Percentiles rank a stretch among this genome's conserved stretches.
These are phyloP conservation scores for Adansonia grandidieri DNA, from an alignment of 441 rosid species.

Conservation along the genomic window DNA sequence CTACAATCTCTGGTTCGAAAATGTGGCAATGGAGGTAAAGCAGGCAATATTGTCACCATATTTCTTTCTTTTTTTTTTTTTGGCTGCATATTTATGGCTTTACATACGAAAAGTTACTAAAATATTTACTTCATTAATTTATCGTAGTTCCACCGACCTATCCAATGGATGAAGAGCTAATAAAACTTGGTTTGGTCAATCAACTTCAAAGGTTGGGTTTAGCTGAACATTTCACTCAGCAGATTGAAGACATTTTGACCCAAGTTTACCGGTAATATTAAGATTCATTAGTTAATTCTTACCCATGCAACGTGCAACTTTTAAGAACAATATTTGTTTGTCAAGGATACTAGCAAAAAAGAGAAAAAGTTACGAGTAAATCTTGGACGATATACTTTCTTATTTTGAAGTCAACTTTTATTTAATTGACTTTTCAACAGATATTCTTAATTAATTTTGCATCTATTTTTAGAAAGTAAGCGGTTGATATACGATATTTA, in stretches of 20 bases:
- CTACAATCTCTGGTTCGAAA: slow-evolving; percentile 46
- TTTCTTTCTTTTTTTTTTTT: neutral
- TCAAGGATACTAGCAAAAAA: too few relatives aligned
- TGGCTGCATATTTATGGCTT: neutral
- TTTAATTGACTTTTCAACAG: too few relatives aligned
- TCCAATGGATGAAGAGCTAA: slow-evolving; percentile 54
- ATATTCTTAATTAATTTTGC: too few relatives aligned
- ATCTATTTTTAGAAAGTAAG: too few relatives aligned
- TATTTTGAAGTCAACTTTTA: too few relatives aligned
- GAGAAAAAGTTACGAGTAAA: too few relatives aligned
- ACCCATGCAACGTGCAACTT: too few relatives aligned
- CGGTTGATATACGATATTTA: too few relatives aligned
- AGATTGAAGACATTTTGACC: slow-evolving; percentile 44
- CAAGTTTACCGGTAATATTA: slow-evolving; percentile 50
- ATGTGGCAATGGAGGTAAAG: slow-evolving; percentile 50
- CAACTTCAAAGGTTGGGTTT: slow-evolving; percentile 56
- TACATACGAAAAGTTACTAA: neutral
- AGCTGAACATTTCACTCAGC: slow-evolving; percentile 47
- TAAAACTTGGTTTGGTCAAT: slow-evolving; percentile 52
- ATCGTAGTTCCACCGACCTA: slow-evolving; percentile 50
- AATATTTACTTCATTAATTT: neutral
- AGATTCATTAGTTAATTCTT: neutral
- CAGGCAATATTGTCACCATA: neutral
- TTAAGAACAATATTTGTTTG: too few relatives aligned
- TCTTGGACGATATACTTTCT: too few relatives aligned